Percentiles rank a stretch among this genome's conserved stretches.
Evolutionary conservation across 148 eudicot genomes (phyloP).

Genomic region (Suaeda aralocaspica): DNA sequence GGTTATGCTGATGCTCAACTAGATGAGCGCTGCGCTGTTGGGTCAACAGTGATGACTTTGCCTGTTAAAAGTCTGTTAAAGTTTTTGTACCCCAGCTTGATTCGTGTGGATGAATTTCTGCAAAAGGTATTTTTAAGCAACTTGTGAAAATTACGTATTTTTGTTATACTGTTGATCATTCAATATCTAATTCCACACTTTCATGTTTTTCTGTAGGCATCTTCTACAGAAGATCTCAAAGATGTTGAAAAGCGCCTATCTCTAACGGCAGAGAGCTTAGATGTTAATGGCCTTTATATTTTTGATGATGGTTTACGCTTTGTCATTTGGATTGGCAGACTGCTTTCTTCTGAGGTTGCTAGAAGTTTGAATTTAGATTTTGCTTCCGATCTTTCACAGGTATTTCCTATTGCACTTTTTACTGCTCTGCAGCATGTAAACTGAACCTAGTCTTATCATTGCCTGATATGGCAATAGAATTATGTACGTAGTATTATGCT

Average conservation of each 20-base stretch:
- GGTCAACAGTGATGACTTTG: constrained; percentile 87
- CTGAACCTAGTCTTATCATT: not conserved
- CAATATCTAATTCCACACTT: not conserved
- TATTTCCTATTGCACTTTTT: constrained; percentile 21
- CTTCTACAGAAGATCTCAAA: constrained; percentile 41
- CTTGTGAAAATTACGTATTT: not conserved
- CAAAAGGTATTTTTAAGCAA: constrained; percentile 45
- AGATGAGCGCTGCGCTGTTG: constrained; percentile 97
- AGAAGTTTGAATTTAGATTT: constrained; percentile 66
- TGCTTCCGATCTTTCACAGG: constrained; percentile 71
- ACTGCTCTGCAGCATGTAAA: not conserved
- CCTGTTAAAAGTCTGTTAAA: constrained; percentile 78
- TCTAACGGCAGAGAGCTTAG: constrained; percentile 78
- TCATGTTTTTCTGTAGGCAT: constrained; percentile 34
- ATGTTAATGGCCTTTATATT: constrained; percentile 80
- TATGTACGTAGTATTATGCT: not conserved
- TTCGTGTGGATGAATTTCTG: constrained; percentile 74
- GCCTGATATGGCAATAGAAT: not conserved
- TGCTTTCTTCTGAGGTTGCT: constrained; percentile 73
- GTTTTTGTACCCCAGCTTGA: constrained; percentile 75
- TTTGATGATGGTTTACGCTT: constrained; percentile 91
- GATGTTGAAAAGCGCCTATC: constrained; percentile 52
- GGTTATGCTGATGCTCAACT: constrained; percentile 82
- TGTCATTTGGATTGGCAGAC: constrained; percentile 92
- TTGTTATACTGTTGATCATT: constrained; percentile 15